Evolutionary conservation across 2,329 filamentous ascomycete species (phyloP).

Genomic region (Leptographium radiaticola): DNA sequence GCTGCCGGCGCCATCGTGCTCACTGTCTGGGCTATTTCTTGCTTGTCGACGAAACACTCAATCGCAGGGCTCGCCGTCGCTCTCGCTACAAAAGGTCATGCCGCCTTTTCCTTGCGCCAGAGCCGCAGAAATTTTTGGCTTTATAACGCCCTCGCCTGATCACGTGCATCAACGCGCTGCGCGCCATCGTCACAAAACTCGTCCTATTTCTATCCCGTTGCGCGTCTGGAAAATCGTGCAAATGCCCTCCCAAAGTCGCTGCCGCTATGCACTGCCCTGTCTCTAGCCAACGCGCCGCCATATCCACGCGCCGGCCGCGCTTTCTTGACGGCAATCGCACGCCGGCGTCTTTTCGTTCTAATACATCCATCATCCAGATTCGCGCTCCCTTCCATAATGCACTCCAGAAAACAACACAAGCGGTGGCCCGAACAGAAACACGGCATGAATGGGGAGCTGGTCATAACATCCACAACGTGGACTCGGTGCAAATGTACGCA

Average conservation of each 20-base stretch:
- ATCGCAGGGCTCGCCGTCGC: too few relatives aligned
- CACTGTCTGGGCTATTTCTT: not conserved
- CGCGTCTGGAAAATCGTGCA: not conserved
- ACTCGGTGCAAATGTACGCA: not conserved
- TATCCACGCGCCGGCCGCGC: not conserved
- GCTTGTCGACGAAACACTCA: too few relatives aligned
- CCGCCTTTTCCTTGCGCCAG: not conserved
- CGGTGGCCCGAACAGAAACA: not conserved
- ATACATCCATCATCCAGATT: slow-evolving; percentile 1
- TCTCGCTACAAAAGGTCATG: too few relatives aligned
- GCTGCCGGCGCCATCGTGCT: not conserved
- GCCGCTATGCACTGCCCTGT: not conserved
- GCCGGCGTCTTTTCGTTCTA: not conserved
- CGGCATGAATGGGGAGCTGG: not conserved
- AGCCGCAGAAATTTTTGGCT: not conserved
- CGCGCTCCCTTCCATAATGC: slow-evolving; percentile 1
- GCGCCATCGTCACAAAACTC: not conserved
- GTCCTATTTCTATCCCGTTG: not conserved
- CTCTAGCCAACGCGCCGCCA: not conserved
- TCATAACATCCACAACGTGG: not conserved
- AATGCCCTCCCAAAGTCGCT: not conserved
- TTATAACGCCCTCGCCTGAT: not conserved
- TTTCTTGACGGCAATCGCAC: not conserved
- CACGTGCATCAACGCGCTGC: not conserved
- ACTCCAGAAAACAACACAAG: not conserved